Evolutionary conservation across 345 rosid species (phyloP).

Genomic region (Salix udensis): DNA sequence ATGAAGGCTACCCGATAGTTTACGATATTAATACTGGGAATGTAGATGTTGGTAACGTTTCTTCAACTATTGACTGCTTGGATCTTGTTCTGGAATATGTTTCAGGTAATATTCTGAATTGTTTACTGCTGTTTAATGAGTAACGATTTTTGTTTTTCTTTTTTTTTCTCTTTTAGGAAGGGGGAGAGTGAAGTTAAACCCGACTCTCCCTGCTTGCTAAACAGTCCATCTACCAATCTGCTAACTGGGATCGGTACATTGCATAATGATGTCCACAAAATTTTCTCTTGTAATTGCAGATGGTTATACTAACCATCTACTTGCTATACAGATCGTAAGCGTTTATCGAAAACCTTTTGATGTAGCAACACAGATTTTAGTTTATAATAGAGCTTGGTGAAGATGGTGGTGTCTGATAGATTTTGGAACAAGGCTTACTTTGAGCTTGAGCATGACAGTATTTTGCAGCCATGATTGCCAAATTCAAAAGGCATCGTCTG

Average conservation of each 20-base stretch:
- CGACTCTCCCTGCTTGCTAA: background rate
- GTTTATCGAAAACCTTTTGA: background rate
- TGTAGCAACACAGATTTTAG: background rate
- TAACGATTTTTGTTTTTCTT: background rate
- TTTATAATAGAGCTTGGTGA: background rate
- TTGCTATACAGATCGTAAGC: slow-evolving; percentile 60
- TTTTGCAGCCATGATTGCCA: too few species aligned
- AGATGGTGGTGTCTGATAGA: background rate
- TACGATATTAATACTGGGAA: slow-evolving; percentile 52
- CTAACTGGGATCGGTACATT: background rate
- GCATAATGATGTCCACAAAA: background rate
- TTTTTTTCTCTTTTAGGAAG: background rate
- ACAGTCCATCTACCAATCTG: background rate
- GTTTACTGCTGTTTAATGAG: background rate
- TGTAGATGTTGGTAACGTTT: slow-evolving; percentile 59
- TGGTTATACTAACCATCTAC: slow-evolving; percentile 23
- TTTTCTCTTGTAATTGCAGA: background rate
- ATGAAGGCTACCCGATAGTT: slow-evolving; percentile 40
- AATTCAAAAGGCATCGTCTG: too few species aligned
- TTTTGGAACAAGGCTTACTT: background rate
- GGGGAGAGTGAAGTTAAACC: background rate
- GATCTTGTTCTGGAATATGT: slow-evolving; percentile 80
- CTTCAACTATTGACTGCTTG: slow-evolving; percentile 70
- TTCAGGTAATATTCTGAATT: slow-evolving; percentile 49
- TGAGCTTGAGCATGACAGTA: too few species aligned